Percentiles rank a stretch among this genome's conserved stretches.
Evolutionary conservation across 495 filamentous ascomycete genomes (phyloP).

Genomic region (Pseudevernia furfuracea): DNA sequence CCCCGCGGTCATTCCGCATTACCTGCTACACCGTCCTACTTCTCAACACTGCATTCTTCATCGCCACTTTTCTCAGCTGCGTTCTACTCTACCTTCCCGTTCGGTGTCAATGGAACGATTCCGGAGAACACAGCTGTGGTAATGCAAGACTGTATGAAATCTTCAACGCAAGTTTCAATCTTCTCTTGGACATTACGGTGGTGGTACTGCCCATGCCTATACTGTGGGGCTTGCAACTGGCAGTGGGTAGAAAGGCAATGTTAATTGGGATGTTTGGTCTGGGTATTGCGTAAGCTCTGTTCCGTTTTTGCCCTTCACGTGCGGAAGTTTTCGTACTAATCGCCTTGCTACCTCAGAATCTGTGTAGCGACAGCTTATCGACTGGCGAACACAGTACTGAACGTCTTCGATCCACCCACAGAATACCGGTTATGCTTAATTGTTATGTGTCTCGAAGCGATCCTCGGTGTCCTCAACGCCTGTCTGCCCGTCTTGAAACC

Average conservation of each 20-base stretch:
- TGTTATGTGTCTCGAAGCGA: slow-evolving; percentile 12
- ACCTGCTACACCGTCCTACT: slow-evolving; percentile 28
- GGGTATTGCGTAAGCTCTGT: slow-evolving; percentile 17
- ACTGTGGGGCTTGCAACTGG: slow-evolving; percentile 36
- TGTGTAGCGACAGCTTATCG: slow-evolving; percentile 15
- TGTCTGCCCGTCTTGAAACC: slow-evolving; percentile 24
- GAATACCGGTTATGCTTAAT: slow-evolving; percentile 10
- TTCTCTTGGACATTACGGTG: slow-evolving; percentile 34
- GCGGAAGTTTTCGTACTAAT: neutral
- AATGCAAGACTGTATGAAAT: slow-evolving; percentile 28
- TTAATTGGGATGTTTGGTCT: slow-evolving; percentile 24
- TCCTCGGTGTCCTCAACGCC: slow-evolving; percentile 21
- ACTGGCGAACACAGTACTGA: slow-evolving; percentile 5
- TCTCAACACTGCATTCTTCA: slow-evolving; percentile 14
- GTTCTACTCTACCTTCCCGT: slow-evolving; percentile 34
- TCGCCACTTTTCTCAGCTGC: slow-evolving; percentile 22
- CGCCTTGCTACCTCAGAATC: slow-evolving; percentile 4
- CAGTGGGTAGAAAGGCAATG: slow-evolving; percentile 29
- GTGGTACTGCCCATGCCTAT: slow-evolving; percentile 39
- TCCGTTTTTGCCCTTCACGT: neutral
- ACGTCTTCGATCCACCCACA: neutral
- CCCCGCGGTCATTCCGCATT: slow-evolving; percentile 30
- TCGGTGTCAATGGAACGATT: slow-evolving; percentile 26
- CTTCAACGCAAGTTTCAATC: slow-evolving; percentile 27
- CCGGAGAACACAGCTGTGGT: slow-evolving; percentile 25